Base-by-base conservation (phyloP, 108 stramenopile genomes). In the Aurantiochytrium sp. region DNA sequence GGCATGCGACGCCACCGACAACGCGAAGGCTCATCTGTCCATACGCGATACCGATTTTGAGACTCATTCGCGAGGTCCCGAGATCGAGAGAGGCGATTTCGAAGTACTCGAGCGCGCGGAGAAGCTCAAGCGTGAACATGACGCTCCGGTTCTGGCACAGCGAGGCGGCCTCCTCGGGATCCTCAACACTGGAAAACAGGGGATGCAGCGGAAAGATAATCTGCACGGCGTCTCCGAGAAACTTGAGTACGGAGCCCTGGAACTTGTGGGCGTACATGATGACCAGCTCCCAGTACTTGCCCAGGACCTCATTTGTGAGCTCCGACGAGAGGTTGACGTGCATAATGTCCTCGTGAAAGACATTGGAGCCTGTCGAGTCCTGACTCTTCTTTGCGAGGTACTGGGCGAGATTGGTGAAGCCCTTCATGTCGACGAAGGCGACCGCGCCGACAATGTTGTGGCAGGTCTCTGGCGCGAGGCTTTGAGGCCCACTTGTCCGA, bases 11-110 rank as follows among this genome's bases (percentile, higher is more conserved):
- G 6, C 73, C 73, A 6, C 73, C 73, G 1, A 81, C 1, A 19
- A 81, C 45, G 30, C 42, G 42, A 2, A 48, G 10, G 30, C 30
- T 27, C 42, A 48, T 48, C 45, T 3, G 6, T 48, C 73, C 73
- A 81, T 81, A 81, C 73, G 73, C 73, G 6, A 81, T 6, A 81
- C 73, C 73, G 17, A 81, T 81, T 42, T 81, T 81, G 73, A 81
- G 73, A n/a, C 39, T 48, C 73, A 81, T 81, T 12, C 3, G n/a
- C 27, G 21, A 27, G 1, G 45, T 48, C 6, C 73, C 73, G 0
- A 81, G 73, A 17, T 81, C 42, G 73, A 48, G 27, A 48, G 73
- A 81, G 27, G 21, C 73, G 12, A 81, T 48, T 3, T 81, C 73
- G 45, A 81, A 81, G 12, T 12, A 48, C 24, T 81, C 45, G n/a